These are phyloP conservation scores for Daedaleopsis sinensis DNA, from an alignment of 768 basidiomycete species.

Conservation along the genomic window DNA sequence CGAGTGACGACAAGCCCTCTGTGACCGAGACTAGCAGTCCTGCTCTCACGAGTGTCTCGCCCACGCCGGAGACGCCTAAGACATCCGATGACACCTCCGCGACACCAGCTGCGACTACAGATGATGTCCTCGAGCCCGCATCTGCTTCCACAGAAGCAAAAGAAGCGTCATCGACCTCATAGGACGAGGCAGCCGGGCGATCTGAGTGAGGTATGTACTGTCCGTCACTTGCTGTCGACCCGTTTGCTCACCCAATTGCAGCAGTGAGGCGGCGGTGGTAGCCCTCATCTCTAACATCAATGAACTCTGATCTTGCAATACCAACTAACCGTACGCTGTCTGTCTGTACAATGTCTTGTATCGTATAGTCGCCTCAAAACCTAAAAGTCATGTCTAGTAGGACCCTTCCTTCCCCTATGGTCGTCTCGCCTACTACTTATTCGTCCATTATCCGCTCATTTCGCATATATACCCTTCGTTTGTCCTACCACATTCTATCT, in stretches of 20 bases:
- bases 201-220: background rate
- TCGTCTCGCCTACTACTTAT: too few species aligned
- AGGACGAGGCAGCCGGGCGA: background rate
- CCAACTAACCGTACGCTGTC: background rate
- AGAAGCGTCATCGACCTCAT: background rate
- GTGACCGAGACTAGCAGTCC: background rate
- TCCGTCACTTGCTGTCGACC: background rate
- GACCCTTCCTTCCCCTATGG: too few species aligned
- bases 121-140: too few species aligned
- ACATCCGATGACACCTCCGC: background rate
- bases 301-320: background rate
- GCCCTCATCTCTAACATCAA: too few species aligned
- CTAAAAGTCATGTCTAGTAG: background rate
- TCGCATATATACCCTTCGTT: too few species aligned
- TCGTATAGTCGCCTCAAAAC: slow-evolving; percentile 1
- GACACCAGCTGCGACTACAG: background rate
- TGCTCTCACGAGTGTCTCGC: background rate
- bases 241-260: background rate
- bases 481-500: too few species aligned
- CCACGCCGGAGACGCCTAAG: background rate
- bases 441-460: too few species aligned
- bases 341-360: slow-evolving; percentile 8
- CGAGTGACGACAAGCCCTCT: background rate
- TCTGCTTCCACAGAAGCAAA: background rate
- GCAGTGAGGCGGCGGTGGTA: background rate